These are phyloP conservation scores for Colletotrichum endophyticum DNA, from an alignment of 2,329 filamentous ascomycete genomes.

Conservation along the genomic window DNA sequence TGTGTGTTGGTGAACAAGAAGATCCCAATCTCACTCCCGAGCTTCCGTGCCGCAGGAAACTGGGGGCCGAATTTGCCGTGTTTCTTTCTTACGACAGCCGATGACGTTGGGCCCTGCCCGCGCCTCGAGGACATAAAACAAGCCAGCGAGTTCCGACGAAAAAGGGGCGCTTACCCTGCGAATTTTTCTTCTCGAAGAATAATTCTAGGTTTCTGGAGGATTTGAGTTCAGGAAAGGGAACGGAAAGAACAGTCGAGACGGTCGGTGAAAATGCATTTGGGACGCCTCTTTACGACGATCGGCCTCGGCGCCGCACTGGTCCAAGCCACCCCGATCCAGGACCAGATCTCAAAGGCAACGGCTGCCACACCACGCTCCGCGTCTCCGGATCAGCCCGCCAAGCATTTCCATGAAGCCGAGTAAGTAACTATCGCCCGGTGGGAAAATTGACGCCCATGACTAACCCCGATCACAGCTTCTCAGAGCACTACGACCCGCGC, in stretches of 20 bases:
- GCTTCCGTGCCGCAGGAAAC: background rate
- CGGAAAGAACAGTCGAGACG: background rate
- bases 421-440: background rate
- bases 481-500: slow-evolving; percentile 40
- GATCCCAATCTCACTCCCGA: background rate
- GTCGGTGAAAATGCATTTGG: slow-evolving; percentile 5
- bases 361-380: background rate
- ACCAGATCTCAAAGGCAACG: background rate
- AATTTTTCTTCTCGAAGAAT: background rate
- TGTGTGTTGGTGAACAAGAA: background rate
- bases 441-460: background rate
- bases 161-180: background rate
- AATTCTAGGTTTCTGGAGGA: background rate
- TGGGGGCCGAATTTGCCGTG: background rate
- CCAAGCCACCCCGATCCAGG: slow-evolving; percentile 6
- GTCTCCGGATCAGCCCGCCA: background rate
- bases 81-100: background rate
- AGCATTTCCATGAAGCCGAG: slow-evolving; percentile 8
- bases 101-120: slow-evolving; percentile 13
- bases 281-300: background rate
- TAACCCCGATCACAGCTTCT: slow-evolving; percentile 21
- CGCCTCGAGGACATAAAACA: background rate
- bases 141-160: background rate
- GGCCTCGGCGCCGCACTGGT: background rate
- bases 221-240: background rate